Base-by-base conservation (phyloP, 805 yeast genomes). In the Yamadazyma phyllophila region DNA sequence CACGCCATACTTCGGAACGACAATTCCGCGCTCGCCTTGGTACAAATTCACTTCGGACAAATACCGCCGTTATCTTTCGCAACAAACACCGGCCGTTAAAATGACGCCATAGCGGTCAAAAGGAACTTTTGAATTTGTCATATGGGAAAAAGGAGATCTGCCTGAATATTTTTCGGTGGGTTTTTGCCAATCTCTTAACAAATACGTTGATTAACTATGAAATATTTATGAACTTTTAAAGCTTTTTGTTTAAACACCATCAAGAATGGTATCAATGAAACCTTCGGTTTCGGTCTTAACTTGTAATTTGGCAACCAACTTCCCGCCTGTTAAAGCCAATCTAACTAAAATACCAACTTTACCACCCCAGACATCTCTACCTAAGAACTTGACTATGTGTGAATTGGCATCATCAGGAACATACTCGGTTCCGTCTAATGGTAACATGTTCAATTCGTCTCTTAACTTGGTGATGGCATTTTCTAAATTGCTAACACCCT, bases 321-420 rank as follows among this genome's bases (percentile, higher is more conserved):
- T 82, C 60, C 83, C 77, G 56, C 80, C 72, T 38, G 79, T 73
- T 26, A 65, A 58, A 3, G 82, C 83, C 57, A 79, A 64, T 57
- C 79, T 71, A 37, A 77, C 63, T 51, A 66, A 58, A 11, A 69
- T 69, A 15, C 79, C 82, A 58, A 82, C 73, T 58, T 78, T 81
- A 12, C 82, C 78, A 30, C 78, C 74, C 65, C 78, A 77, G 27
- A 80, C 67, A 55, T 88, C 81, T 69, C 85, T 86, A 60, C 97
- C 98, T 59, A 77, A 87, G 57, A 90, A 70, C 69, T 89, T 90
- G 69, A 94, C 74, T 10, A 80, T 73, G 62, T 91, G 97, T 38
- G 80, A 75, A 57, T 75, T 71, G 17, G 81, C 64, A 51, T 80
- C 85, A 44, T 69, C 65, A 32, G 80, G 76, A 16, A 87, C 88